Evolutionary conservation across 2,329 filamentous ascomycete species (phyloP).

Genomic region (Verticillium albo-atrum): DNA sequence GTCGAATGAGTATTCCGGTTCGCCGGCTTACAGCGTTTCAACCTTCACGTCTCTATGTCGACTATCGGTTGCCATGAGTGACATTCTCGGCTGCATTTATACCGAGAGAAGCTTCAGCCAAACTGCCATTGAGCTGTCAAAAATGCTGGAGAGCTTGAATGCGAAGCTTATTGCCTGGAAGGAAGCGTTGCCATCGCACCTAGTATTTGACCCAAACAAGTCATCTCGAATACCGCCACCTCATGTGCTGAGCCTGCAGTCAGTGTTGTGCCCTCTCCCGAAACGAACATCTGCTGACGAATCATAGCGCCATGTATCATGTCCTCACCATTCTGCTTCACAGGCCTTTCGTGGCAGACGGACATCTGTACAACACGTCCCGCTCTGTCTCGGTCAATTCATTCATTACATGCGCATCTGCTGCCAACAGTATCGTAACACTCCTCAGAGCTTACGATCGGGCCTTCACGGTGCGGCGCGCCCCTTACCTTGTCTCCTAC

Average conservation of each 20-base stretch:
- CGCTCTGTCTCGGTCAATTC: constrained; percentile 36
- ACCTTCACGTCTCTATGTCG: constrained; percentile 36
- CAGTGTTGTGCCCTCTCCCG: constrained; percentile 10
- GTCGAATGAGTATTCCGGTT: constrained; percentile 21
- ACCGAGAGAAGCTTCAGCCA: constrained; percentile 33
- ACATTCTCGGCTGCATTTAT: constrained; percentile 39
- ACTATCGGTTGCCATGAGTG: constrained; percentile 42
- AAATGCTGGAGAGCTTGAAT: constrained; percentile 31
- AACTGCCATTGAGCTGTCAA: constrained; percentile 26
- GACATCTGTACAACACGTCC: constrained; percentile 39
- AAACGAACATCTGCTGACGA: background rate
- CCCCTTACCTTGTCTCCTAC: constrained; percentile 51
- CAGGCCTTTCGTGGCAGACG: constrained; percentile 46
- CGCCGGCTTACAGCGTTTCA: constrained; percentile 35
- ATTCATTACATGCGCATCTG: constrained; percentile 38
- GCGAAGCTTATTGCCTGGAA: constrained; percentile 37
- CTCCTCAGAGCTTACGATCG: constrained; percentile 39
- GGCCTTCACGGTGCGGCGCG: constrained; percentile 37
- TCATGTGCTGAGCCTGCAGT: constrained; percentile 38
- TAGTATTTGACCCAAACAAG: constrained; percentile 29
- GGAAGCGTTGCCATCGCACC: constrained; percentile 32
- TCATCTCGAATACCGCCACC: constrained; percentile 30
- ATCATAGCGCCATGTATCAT: constrained; percentile 38
- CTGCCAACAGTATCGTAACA: constrained; percentile 38
- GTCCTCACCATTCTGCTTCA: constrained; percentile 49